Evolutionary conservation across 2,329 filamentous ascomycete species (phyloP).

Genomic region (Ceratocystis albifundus): DNA sequence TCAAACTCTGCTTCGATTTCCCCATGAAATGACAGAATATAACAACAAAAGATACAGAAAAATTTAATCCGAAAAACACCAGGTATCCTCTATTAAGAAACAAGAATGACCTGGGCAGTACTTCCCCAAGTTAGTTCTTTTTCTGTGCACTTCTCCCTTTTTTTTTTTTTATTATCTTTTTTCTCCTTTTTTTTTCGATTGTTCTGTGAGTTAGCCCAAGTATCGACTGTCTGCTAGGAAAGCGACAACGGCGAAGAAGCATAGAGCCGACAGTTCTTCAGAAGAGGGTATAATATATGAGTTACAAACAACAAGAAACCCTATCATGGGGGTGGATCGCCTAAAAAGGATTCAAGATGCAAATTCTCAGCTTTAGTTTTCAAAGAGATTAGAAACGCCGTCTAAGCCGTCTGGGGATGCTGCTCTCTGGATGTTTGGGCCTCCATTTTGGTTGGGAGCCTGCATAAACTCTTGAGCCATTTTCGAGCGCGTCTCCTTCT

Average conservation of each 20-base stretch:
- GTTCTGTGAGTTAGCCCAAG: neutral
- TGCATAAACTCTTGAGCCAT: slow-evolving; percentile 59
- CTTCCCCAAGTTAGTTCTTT: neutral
- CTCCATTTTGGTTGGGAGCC: slow-evolving; percentile 30
- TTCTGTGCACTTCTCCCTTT: neutral
- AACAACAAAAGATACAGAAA: slow-evolving; percentile 8
- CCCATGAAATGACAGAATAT: slow-evolving; percentile 11
- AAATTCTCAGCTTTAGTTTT: slow-evolving; percentile 26
- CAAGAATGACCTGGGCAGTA: neutral
- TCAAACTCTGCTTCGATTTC: neutral
- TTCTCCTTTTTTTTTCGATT: neutral
- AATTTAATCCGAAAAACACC: neutral
- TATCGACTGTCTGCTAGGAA: neutral
- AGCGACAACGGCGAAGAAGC: neutral
- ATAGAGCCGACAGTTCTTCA: neutral
- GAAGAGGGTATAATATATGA: neutral
- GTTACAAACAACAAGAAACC: neutral
- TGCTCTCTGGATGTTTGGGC: slow-evolving; percentile 25
- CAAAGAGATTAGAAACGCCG: slow-evolving; percentile 44
- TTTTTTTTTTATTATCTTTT: too few species aligned
- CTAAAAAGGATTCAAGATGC: neutral
- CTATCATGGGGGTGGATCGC: neutral
- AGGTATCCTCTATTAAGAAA: slow-evolving; percentile 14
- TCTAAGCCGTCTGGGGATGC: slow-evolving; percentile 42
- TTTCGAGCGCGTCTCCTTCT: slow-evolving; percentile 41